Base-by-base conservation (phyloP, 495 filamentous ascomycete species). In the Trichoderma erinaceum region DNA sequence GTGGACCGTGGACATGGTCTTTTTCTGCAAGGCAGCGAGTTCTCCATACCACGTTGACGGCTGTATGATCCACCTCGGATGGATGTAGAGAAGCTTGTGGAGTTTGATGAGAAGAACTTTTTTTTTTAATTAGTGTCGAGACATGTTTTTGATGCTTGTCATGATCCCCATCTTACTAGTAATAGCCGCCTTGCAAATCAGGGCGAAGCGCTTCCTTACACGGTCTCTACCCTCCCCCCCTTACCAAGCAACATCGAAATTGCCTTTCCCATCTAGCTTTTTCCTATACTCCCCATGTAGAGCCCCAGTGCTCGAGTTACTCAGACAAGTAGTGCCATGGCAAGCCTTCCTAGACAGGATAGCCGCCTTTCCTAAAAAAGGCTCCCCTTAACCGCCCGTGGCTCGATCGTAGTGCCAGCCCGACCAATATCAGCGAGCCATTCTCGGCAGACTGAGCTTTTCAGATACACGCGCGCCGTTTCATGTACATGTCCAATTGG, bases 361-460 rank as follows among this genome's bases (percentile, higher is more conserved):
- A 52, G 56, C 56, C 56, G 56, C 56, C 27, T 61, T 61, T 23
- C 56, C 56, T n/a, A 61, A 61, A 61, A 27, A 32, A 21, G 27
- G 4, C 10, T 4, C 5, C 11, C 27, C 56, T 61, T 61, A 61
- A 61, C 56, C 56, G 56, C 56, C 56, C 56, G 56, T 61, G 56
- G 56, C 56, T 25, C 23, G 21, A 56, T 56, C 21, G 50, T 56
- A 27, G 23, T 21, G 27, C 10, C 63, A 43, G 6, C 1, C 27
- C 41, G 65, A 46, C 65, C 65, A 66, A 66, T 66, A 44, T 66
- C 65, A 66, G 27, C 65, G 43, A 32, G 38, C 65, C 65, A 66
- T 46, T 66, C 65, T 48, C 3, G 21, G n/a, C n/a, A 50, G 12
- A 50, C 27, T 50, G 41, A 46, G 27, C 41, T 27, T 41, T 66